Percentiles rank a stretch among this genome's conserved stretches.
phyloP scores from a whole-genome alignment of 306 rosid species.

The Mimosa pudica region DNA sequence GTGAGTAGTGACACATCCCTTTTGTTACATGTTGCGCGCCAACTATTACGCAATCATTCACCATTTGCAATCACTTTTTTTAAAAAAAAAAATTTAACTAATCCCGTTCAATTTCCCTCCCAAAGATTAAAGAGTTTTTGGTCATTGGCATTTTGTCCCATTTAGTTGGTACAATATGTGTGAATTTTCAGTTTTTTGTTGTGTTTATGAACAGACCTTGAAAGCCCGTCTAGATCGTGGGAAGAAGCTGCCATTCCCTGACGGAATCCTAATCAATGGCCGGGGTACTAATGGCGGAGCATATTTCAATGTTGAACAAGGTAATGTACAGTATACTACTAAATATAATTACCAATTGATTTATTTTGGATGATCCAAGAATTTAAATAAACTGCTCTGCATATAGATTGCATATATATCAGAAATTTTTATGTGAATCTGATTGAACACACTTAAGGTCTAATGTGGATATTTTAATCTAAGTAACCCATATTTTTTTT shows the following conservation, averaged over 20 bases:
- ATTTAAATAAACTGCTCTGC: too few species aligned
- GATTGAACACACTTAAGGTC: too few species aligned
- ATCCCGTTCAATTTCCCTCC: background rate
- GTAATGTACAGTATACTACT: slow-evolving; percentile 28
- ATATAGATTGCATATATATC: too few species aligned
- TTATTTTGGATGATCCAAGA: too few species aligned
- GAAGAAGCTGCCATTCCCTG: slow-evolving; percentile 75
- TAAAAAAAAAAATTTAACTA: background rate
- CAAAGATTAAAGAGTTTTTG: too few species aligned
- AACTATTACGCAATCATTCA: background rate
- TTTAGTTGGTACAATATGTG: background rate
- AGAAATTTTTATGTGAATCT: too few species aligned
- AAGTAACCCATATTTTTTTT: too few species aligned
- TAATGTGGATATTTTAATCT: too few species aligned
- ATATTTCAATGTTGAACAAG: slow-evolving; percentile 80
- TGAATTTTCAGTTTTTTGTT: background rate
- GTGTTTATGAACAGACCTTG: slow-evolving; percentile 49
- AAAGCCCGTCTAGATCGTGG: slow-evolving; percentile 73
- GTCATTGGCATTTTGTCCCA: background rate
- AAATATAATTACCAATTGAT: too few species aligned
- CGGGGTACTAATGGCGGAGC: slow-evolving; percentile 71
- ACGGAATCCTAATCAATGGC: slow-evolving; percentile 93
- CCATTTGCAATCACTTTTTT: background rate
- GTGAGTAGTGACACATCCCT: background rate
- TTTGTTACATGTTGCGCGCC: background rate